Evolutionary conservation across 1,139 yeast genomes (phyloP).

Genomic region (Yamadazyma songkhlaensis): DNA sequence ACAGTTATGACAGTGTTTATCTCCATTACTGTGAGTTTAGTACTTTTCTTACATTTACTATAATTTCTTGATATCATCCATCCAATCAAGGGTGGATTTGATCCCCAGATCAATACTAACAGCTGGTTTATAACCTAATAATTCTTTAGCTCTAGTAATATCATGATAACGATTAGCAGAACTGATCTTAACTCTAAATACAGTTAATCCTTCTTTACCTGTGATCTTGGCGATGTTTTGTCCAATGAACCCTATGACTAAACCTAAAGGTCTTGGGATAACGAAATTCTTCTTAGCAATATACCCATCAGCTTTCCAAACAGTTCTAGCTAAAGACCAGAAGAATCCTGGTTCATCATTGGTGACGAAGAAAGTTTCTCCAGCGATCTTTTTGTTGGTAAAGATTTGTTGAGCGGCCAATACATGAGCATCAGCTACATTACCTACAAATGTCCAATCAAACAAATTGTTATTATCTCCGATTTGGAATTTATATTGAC

Average conservation of each 20-base stretch:
- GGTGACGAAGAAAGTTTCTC: conserved; percentile 86
- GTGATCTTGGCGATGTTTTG: conserved; percentile 65
- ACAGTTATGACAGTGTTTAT: too few species aligned
- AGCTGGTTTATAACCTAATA: conserved; percentile 77
- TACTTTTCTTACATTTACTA: too few species aligned
- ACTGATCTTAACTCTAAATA: conserved; percentile 88
- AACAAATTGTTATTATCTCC: conserved; percentile 92
- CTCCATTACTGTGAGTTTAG: too few species aligned
- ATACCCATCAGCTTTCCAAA: conserved; percentile 95
- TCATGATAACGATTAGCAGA: conserved; percentile 97
- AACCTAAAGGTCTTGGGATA: conserved; percentile 69
- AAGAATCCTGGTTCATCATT: conserved; percentile 95
- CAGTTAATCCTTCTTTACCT: conserved; percentile 91
- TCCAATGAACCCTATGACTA: conserved; percentile 75
- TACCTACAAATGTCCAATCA: conserved; percentile 99
- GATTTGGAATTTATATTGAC: conserved; percentile 88
- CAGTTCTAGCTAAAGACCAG: conserved; percentile 96
- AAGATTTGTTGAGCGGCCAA: conserved; percentile 80
- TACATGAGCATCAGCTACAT: conserved; percentile 95
- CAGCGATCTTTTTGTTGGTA: conserved; percentile 55
- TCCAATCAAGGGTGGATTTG: conserved; percentile 77
- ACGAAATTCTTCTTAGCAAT: conserved; percentile 68
- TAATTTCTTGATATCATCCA: conserved; percentile 56
- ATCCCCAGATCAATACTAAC: conserved; percentile 85
- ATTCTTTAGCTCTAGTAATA: conserved; percentile 76